Evolutionary conservation across 495 filamentous ascomycete genomes (phyloP), one percentile per base, ranked within the genome.

Genomic region (Cercophora samala): DNA sequence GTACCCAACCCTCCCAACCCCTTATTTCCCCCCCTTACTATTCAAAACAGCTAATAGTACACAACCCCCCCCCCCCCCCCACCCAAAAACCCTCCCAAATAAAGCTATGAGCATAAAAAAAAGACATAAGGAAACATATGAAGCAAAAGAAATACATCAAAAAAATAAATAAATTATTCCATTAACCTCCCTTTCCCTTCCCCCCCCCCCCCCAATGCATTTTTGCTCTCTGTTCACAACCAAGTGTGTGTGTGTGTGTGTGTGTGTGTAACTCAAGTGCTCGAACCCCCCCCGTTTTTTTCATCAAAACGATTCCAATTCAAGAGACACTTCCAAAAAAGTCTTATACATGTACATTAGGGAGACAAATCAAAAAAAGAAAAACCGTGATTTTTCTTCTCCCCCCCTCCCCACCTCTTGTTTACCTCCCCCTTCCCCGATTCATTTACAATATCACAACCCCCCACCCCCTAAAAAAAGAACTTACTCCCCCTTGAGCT

Each of bases 401-500:
- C n/a, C n/a, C n/a, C n/a, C n/a, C n/a, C 26, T 6, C 2, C 18
- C 25, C 58, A 32, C 29, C 15, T 32, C 6, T 1, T 62, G 26
- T 29, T 18, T 5, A 60, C 23, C 23, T 21, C 4, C 17, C 24
- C n/a, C 0, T 4, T 24, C 65, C 23, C n/a, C n/a, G n/a, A n/a
- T 25, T 23, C 22, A 19, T 26, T 67, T 21, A 55, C 11, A 51
- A 54, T 63, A n/a, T n/a, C n/a, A 53, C 62, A 32, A 19, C 60
- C 42, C 54, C 42, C 59, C 60, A n/a, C 18, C 29, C 37, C 29
- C 8, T 8, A 32, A 32, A 32, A 32, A 11, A 46, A 46, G 13
- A 13, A 51, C 74, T 64, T 85, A 90, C 80, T 89, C 87, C 61
- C 88, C 88, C 82, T 90, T 90, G 22, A 90, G 79, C 78, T 90